Conservation (phyloP, 2,329 filamentous ascomycete species). For the Cryphonectria radicalis region DNA sequence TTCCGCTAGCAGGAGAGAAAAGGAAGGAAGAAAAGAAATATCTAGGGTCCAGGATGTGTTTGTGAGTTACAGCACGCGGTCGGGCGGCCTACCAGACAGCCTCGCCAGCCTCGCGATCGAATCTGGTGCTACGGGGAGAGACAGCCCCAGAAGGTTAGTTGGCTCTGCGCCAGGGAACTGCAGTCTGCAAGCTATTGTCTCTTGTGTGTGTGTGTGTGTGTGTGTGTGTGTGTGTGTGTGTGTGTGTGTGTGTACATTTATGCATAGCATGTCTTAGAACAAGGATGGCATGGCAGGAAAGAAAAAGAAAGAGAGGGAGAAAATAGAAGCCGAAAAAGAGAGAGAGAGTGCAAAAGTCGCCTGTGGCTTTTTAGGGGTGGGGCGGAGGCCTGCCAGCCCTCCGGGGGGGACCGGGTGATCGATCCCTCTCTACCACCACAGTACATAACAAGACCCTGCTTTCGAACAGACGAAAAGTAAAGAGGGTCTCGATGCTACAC, state of each 20-base stretch:
- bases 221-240: background rate
- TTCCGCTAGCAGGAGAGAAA: background rate
- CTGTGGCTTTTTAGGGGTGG: no score
- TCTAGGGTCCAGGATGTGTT: background rate
- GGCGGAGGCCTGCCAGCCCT: no score
- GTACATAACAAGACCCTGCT: background rate
- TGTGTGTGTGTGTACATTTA: background rate
- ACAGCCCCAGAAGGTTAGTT: background rate
- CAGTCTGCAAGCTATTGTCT: background rate
- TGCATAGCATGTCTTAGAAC: background rate
- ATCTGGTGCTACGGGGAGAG: background rate
- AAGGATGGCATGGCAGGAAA: background rate
- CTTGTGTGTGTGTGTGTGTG: no score
- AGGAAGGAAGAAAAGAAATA: background rate
- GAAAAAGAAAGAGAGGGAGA: no score
- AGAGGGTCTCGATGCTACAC: conserved; percentile 1
- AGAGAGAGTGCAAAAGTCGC: background rate
- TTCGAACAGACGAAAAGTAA: background rate
- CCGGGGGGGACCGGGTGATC: background rate
- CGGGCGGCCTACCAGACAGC: background rate
- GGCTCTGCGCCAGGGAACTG: background rate
- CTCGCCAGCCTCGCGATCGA: background rate
- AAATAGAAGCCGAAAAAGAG: background rate
- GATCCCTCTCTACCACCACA: no score
- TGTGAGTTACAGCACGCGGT: background rate